Base-by-base conservation (phyloP, 2,329 filamentous ascomycete species). In the Colletotrichum siamense region DNA sequence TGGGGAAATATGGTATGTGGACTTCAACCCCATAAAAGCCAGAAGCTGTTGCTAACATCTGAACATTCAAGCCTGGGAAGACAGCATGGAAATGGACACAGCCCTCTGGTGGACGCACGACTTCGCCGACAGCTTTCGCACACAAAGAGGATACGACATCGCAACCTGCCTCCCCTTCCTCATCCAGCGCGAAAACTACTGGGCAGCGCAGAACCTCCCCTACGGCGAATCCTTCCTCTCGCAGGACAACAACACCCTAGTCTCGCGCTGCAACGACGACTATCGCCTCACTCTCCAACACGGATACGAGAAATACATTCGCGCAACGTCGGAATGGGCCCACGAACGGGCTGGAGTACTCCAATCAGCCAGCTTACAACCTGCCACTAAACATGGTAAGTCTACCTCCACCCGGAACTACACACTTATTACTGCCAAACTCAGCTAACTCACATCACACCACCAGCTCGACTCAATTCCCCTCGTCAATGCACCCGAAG, bases 11-110 rank as follows among this genome's bases (percentile, higher is more conserved):
- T 57, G 77, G 79, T 81, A 64, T 34, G 78, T 63, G 32, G 13
- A 63, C 39, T 44, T n/a, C 8, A 44, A 10, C 18, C 39, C 39
- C 16, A 49, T 9, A 49, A n/a, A 49, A 5, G 5, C 16, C 5
- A 49, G 39, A 49, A 49, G 18, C 39, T 49, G 18, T 18, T 30
- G 39, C 18, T 44, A n/a, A 44, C 18, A 44, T 5, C 16, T n/a
- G 16, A 44, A 44, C 39, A 6, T 44, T 44, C 39, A n/a, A 80
- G 79, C 78, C 6, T 82, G 80, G 81, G 79, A 82, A 24, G 80
- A 82, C 62, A 80, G 79, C 62, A 77, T 81, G 71, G 80, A 82
- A 73, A 80, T 81, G 76, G 76, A 79, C 75, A 65, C 79, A 5
- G 64, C 78, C 13, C 69, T 81, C 62, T 80, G 77, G 75, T 80